Base-by-base conservation (phyloP, 495 filamentous ascomycete species). In the Filosporella fistucella region DNA sequence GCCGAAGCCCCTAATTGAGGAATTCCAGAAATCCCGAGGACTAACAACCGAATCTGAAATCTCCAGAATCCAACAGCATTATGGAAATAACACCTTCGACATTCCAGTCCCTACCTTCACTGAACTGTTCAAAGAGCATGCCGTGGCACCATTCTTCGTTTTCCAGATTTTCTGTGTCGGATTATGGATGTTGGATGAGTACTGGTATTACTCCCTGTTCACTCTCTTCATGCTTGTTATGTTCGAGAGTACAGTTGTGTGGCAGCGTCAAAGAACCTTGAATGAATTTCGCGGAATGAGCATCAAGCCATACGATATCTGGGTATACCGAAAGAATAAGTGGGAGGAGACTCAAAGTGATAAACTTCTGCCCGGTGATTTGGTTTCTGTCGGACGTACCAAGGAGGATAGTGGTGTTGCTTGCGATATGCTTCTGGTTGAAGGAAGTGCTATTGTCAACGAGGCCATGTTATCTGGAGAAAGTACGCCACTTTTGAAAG, bases 131-230 rank as follows among this genome's bases (percentile, higher is more conserved):
- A 84, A 93, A 68, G 94, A 99, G 65, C 93, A 99, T 68, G 91
- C 93, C 18, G 93, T 99, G 25, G 93, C 93, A 24, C 93, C 93
- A 11, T 99, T 99, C 77, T 99, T 99, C 65, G 89, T 99, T 42
- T 99, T 99, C 69, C 93, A 99, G 70, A 73, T 99, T 32, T 99
- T 99, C 72, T 97, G 94, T 55, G 93, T 99, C 47, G 93, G 94
- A 22, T 70, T 99, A 50, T 99, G 93, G 93, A 88, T 96, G 84
- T 65, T 99, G 65, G 93, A 99, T 65, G 93, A 99, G 68, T 97
- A 96, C 69, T 99, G 93, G 93, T 99, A 99, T 70, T 99, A 97
- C 65, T 99, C 93, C 50, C 76, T 99, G 11, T 99, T 99, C 62
- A 97, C 93, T 1, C 81, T 97, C 17, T 91, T 96, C 71, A 97